These are phyloP conservation scores for Scheffersomyces lignicola DNA, from an alignment of 1,139 yeast genomes.

Conservation along the genomic window DNA sequence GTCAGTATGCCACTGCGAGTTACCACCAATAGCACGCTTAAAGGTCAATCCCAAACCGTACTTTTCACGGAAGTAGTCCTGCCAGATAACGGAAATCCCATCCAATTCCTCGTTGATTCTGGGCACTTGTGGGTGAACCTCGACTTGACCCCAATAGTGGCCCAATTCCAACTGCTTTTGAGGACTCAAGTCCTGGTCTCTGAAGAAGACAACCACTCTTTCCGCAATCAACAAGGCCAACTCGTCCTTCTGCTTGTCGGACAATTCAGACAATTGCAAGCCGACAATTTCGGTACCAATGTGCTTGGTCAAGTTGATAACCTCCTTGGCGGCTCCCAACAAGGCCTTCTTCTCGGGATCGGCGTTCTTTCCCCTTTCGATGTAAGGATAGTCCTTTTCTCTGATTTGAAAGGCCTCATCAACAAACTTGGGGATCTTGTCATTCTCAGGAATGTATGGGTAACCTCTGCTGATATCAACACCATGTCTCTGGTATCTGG, in stretches of 20 bases:
- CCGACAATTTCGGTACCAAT: constrained; percentile 61
- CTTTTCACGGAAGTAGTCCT: constrained; percentile 34
- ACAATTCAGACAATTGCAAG: constrained; percentile 48
- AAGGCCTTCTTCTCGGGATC: constrained; percentile 55
- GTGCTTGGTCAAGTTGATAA: constrained; percentile 45
- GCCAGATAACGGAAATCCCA: constrained; percentile 58
- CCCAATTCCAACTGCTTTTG: constrained; percentile 47
- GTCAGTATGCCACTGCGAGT: constrained; percentile 39
- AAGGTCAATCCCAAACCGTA: constrained; percentile 24
- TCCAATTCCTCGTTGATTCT: constrained; percentile 22
- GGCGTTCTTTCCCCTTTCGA: constrained; percentile 49
- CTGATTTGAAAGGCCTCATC: constrained; percentile 53
- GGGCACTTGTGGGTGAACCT: constrained; percentile 42
- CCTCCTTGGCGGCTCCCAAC: constrained; percentile 53
- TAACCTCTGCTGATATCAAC: constrained; percentile 35
- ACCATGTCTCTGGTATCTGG: constrained; percentile 27
- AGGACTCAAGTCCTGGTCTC: constrained; percentile 44
- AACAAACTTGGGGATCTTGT: constrained; percentile 46
- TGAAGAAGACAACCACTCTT: constrained; percentile 44
- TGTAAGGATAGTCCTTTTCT: constrained; percentile 37
- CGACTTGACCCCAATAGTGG: constrained; percentile 44
- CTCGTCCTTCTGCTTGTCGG: constrained; percentile 53
- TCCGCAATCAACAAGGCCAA: constrained; percentile 45
- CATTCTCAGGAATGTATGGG: constrained; percentile 26
- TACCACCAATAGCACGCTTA: constrained; percentile 33